Evolutionary conservation across 2,329 filamentous ascomycete genomes (phyloP).

Genomic region (Leptodontidium sp.): DNA sequence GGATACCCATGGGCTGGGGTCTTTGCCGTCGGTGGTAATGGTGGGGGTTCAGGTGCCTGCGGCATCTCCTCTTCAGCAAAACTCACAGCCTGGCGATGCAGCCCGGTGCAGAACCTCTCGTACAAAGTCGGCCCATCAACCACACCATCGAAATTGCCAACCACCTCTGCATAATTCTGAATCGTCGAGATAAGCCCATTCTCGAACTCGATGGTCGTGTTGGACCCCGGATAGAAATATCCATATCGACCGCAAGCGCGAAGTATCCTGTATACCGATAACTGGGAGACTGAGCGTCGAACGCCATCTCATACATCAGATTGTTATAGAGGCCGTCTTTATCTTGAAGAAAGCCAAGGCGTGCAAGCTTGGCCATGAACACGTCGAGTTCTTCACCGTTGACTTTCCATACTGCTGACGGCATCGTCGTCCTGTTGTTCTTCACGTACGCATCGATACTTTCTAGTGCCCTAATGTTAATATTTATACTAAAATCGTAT

Average conservation of each 20-base stretch:
- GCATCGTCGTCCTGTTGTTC: slow-evolving; percentile 47
- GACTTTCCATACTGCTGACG: slow-evolving; percentile 60
- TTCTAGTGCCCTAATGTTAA: slow-evolving; percentile 28
- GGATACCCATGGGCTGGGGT: slow-evolving; percentile 38
- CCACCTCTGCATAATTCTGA: slow-evolving; percentile 48
- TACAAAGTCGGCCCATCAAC: slow-evolving; percentile 40
- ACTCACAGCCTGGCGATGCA: slow-evolving; percentile 27
- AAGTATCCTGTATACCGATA: slow-evolving; percentile 47
- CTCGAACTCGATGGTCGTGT: slow-evolving; percentile 49
- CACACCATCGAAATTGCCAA: slow-evolving; percentile 37
- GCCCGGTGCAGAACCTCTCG: slow-evolving; percentile 39
- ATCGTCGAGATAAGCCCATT: slow-evolving; percentile 48
- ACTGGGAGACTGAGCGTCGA: slow-evolving; percentile 34
- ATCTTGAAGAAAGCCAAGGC: slow-evolving; percentile 48
- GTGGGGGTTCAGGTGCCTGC: slow-evolving; percentile 29
- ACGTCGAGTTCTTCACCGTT: slow-evolving; percentile 60
- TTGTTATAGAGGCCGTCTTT: slow-evolving; percentile 52
- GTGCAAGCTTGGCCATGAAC: slow-evolving; percentile 55
- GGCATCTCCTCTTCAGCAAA: not conserved
- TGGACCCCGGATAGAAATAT: slow-evolving; percentile 49
- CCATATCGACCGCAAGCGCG: slow-evolving; percentile 44
- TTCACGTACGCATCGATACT: slow-evolving; percentile 24
- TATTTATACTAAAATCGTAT: slow-evolving; percentile 25
- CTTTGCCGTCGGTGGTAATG: slow-evolving; percentile 16
- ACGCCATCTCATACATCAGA: slow-evolving; percentile 48